A percentile compares a stretch with the other conserved stretches of the same genome.
Evolutionary conservation across 2,329 filamentous ascomycete species (phyloP).

Genomic region (Acephala macrosclerotiorum): DNA sequence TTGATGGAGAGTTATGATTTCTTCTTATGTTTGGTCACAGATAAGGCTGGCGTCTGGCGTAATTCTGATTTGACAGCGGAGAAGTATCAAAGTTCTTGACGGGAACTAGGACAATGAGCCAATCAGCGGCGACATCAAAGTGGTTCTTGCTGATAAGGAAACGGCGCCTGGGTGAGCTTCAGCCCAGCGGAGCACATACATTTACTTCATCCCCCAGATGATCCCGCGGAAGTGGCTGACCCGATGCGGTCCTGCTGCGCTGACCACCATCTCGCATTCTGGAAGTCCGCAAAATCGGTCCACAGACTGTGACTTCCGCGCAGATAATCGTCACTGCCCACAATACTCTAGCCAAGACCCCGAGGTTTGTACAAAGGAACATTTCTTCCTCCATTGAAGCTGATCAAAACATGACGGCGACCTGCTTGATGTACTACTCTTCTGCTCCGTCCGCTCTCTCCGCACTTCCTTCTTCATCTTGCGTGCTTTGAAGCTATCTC

Average conservation of each 20-base stretch:
- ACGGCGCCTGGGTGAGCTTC: background rate
- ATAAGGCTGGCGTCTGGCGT: conserved; percentile 22
- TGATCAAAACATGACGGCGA: conserved; percentile 14
- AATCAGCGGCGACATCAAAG: conserved; percentile 16
- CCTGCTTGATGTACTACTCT: conserved; percentile 2
- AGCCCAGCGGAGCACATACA: background rate
- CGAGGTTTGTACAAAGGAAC: background rate
- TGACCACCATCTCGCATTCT: conserved; percentile 25
- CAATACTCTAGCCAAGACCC: background rate
- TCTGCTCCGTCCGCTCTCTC: background rate
- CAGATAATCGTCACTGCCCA: conserved; percentile 25
- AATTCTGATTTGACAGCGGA: conserved; percentile 12
- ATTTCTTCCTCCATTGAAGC: conserved; percentile 10
- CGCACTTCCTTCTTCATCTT: background rate
- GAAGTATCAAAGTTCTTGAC: conserved; percentile 18
- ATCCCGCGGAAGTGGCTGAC: conserved; percentile 31
- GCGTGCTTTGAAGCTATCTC: background rate
- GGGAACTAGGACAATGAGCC: conserved; percentile 12
- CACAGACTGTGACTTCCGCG: conserved; percentile 20
- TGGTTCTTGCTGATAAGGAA: conserved; percentile 25
- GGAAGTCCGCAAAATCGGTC: conserved; percentile 19
- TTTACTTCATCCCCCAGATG: background rate
- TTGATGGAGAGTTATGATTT: background rate
- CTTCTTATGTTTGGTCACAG: conserved; percentile 18
- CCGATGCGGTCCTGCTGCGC: conserved; percentile 10